These are phyloP conservation scores for Microdochium trichocladiopsis DNA, from an alignment of 2,329 filamentous ascomycete species.

Conservation along the genomic window DNA sequence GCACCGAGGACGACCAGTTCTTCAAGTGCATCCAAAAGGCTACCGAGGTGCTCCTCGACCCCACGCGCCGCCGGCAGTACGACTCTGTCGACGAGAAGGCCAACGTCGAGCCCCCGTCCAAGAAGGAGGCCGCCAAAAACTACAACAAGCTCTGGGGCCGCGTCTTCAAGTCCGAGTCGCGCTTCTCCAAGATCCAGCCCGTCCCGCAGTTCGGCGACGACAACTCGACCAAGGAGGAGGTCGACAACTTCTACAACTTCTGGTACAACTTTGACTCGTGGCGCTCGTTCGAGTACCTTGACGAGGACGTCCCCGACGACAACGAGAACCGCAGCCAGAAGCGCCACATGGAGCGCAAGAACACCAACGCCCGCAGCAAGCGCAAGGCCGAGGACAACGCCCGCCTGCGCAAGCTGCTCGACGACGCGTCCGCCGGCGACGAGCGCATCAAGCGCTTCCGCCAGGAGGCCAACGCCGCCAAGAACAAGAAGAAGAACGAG, in stretches of 20 bases:
- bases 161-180: slow-evolving; percentile 85
- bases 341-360: slow-evolving; percentile 97
- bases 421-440: slow-evolving; percentile 76
- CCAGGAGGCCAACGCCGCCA: slow-evolving; percentile 82
- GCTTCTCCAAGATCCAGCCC: slow-evolving; percentile 87
- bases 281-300: slow-evolving; percentile 95
- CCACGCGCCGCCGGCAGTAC: slow-evolving; percentile 86
- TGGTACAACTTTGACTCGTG: slow-evolving; percentile 99
- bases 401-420: slow-evolving; percentile 82
- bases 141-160: slow-evolving; percentile 93
- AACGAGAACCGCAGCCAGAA: slow-evolving; percentile 99
- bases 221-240: slow-evolving; percentile 78
- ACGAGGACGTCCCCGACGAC: slow-evolving; percentile 98
- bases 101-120: slow-evolving; percentile 83
- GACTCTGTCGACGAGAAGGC: slow-evolving; percentile 94
- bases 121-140: slow-evolving; percentile 84
- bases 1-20: slow-evolving; percentile 90
- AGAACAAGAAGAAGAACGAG: slow-evolving; percentile 91
- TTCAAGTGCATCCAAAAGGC: slow-evolving; percentile 99
- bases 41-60: slow-evolving; percentile 87
- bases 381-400: slow-evolving; percentile 97
- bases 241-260: slow-evolving; percentile 98
- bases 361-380: slow-evolving; percentile 95
- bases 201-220: slow-evolving; percentile 82
- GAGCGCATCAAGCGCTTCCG: slow-evolving; percentile 98